Evolutionary conservation across 2,329 filamentous ascomycete genomes (phyloP).

Genomic region (Aureobasidium sp.): DNA sequence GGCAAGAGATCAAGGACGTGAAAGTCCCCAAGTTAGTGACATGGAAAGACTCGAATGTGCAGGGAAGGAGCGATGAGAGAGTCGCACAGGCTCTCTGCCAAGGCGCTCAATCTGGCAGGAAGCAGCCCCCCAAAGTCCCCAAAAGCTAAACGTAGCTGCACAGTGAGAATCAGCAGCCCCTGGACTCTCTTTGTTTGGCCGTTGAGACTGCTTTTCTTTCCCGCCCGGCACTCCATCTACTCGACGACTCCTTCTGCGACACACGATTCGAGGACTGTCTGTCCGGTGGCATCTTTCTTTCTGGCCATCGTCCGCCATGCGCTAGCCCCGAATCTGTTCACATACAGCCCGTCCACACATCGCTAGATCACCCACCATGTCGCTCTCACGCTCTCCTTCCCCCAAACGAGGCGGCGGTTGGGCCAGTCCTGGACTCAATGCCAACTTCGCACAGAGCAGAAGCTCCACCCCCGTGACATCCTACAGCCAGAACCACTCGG

Average conservation of each 20-base stretch:
- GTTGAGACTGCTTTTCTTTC: neutral
- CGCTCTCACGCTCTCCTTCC: constrained; percentile 78
- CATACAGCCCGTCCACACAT: neutral
- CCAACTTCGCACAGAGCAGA: constrained; percentile 36
- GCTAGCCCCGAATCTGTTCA: neutral
- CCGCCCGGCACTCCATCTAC: neutral
- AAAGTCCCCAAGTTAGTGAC: neutral
- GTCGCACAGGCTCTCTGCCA: neutral
- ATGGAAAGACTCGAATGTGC: neutral
- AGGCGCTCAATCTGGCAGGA: constrained; percentile 5
- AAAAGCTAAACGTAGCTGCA: constrained; percentile 10
- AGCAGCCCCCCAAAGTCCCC: neutral
- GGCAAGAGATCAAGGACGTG: neutral
- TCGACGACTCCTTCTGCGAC: neutral
- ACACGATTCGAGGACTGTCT: neutral
- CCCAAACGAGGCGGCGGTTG: constrained; percentile 78
- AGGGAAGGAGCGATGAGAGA: neutral
- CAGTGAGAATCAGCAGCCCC: constrained; percentile 1
- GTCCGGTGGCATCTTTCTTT: neutral
- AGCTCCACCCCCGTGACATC: constrained; percentile 23
- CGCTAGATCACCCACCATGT: constrained; percentile 50
- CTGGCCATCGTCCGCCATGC: constrained; percentile 4
- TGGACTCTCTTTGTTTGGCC: neutral
- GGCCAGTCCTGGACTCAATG: constrained; percentile 71
- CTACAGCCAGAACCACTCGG: constrained; percentile 44